Evolutionary conservation across 202 grass and related monocot genomes (phyloP).

Genomic region (Schoenoplectus tabernaemontani): DNA sequence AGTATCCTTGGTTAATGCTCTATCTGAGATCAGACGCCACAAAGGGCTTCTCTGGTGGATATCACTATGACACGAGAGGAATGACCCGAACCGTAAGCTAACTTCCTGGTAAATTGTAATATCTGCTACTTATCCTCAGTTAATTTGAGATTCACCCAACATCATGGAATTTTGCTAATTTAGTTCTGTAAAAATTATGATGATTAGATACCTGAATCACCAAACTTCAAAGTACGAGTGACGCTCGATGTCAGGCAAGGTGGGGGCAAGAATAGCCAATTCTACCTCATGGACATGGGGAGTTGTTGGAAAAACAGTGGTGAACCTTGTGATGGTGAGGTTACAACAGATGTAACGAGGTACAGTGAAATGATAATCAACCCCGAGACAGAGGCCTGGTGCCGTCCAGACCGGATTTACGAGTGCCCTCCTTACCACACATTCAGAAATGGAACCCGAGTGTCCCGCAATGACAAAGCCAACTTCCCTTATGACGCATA

Average conservation of each 20-base stretch:
- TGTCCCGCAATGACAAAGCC: conserved; percentile 44
- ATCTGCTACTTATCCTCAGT: neutral
- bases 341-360: conserved; percentile 56
- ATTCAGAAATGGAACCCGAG: conserved; percentile 63
- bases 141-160: neutral
- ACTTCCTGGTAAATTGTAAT: neutral
- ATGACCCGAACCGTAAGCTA: conserved; percentile 80
- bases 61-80: conserved; percentile 90
- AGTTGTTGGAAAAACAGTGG: conserved; percentile 98
- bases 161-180: neutral
- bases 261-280: conserved; percentile 63
- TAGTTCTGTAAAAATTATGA: neutral
- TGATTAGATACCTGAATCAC: conserved; percentile 61
- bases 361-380: conserved; percentile 99
- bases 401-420: conserved; percentile 27
- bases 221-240: conserved; percentile 73
- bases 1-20: conserved; percentile 93
- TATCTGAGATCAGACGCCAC: conserved; percentile 86
- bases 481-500: conserved; percentile 66
- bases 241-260: conserved; percentile 58
- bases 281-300: conserved; percentile 96
- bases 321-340: conserved; percentile 55
- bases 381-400: conserved; percentile 54
- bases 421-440: conserved; percentile 90
- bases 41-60: conserved; percentile 74